phyloP scores from a whole-genome alignment of 495 filamentous ascomycete genomes.

The Talaromyces adpressus region DNA sequence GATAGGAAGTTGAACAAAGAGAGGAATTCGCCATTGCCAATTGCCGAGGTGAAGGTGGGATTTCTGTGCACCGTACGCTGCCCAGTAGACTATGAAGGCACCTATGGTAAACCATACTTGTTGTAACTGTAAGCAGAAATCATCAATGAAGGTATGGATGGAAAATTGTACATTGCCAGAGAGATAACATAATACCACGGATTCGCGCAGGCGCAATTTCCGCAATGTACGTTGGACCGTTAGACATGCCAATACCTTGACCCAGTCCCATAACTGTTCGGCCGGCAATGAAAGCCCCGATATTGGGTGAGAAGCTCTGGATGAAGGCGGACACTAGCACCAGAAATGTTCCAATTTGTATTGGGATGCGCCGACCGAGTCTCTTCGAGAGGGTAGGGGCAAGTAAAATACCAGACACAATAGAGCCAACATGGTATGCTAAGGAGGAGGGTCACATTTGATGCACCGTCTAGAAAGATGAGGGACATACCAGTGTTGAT shows the following conservation, averaged over 20 bases:
- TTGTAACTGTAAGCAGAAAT: not conserved
- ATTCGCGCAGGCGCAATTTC: not conserved
- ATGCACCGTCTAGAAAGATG: not conserved
- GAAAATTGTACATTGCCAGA: not conserved
- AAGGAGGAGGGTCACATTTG: not conserved
- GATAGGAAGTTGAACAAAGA: slow-evolving; percentile 6
- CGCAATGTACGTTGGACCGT: not conserved
- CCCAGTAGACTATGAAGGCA: slow-evolving; percentile 3
- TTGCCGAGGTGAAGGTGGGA: not conserved
- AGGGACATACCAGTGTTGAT: not conserved
- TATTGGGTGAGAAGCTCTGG: not conserved
- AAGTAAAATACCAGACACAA: not conserved
- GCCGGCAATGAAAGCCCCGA: not conserved
- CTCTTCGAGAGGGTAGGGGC: not conserved
- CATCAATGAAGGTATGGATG: not conserved
- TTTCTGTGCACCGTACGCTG: slow-evolving; percentile 3
- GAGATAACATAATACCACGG: not conserved
- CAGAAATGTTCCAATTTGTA: not conserved
- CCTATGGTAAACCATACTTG: not conserved
- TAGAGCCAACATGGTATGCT: not conserved
- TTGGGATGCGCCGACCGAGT: not conserved
- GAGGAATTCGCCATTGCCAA: not conserved
- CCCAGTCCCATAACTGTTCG: not conserved
- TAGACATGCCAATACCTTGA: not conserved
- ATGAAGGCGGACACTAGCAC: not conserved